Evolutionary conservation across 2,329 filamentous ascomycete species (phyloP).

Genomic region (Magnaporthiopsis rhizophila): DNA sequence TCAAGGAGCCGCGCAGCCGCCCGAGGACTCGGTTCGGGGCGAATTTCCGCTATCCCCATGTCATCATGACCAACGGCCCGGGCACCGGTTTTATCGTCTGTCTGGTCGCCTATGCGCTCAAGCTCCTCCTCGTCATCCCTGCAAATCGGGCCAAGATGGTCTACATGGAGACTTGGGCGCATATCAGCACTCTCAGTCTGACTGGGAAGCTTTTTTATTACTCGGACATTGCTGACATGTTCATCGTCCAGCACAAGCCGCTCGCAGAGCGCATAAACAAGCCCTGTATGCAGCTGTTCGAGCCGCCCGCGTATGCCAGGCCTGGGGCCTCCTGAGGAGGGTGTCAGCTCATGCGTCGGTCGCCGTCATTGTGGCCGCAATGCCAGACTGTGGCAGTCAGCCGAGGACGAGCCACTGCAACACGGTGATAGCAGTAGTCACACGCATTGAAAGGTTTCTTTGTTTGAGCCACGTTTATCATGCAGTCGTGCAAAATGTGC

Average conservation of each 20-base stretch:
- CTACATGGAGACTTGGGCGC: slow-evolving; percentile 89
- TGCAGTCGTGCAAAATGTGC: too few species aligned
- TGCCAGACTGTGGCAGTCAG: too few species aligned
- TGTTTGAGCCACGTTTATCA: too few species aligned
- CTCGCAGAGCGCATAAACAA: slow-evolving; percentile 43
- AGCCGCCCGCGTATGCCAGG: slow-evolving; percentile 18
- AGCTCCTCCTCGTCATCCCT: slow-evolving; percentile 35
- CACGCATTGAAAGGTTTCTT: too few species aligned
- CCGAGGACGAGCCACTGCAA: too few species aligned
- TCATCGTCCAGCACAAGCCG: slow-evolving; percentile 73
- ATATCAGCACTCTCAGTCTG: slow-evolving; percentile 73
- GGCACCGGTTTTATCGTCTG: slow-evolving; percentile 76
- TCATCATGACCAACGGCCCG: slow-evolving; percentile 82
- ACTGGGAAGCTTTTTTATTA: slow-evolving; percentile 69
- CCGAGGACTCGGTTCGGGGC: slow-evolving; percentile 9
- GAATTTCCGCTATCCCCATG: slow-evolving; percentile 49
- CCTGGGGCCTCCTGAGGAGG: background rate
- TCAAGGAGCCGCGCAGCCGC: slow-evolving; percentile 19
- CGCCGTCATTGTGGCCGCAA: too few species aligned
- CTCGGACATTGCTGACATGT: slow-evolving; percentile 60
- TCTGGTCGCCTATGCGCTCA: slow-evolving; percentile 39
- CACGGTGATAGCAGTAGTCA: too few species aligned
- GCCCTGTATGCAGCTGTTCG: slow-evolving; percentile 18
- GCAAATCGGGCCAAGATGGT: slow-evolving; percentile 59
- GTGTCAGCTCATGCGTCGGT: background rate